These are phyloP conservation scores for Aspergillus asperescens DNA, from an alignment of 495 filamentous ascomycete genomes.

Conservation along the genomic window DNA sequence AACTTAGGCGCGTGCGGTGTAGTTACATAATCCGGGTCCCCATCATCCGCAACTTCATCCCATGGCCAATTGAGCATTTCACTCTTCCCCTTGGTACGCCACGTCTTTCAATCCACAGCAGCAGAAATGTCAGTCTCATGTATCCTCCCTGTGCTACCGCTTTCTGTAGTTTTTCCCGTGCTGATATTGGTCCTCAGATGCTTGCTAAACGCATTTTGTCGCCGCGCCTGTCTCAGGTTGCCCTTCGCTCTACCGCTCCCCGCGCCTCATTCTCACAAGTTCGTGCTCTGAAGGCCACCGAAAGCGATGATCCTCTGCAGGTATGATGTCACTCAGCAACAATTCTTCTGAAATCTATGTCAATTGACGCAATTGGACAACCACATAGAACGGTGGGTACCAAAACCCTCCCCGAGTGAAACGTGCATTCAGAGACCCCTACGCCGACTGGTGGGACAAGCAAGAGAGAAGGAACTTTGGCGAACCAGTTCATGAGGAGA, in stretches of 20 bases:
- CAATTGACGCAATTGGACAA: conserved; percentile 15
- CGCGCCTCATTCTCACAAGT: conserved; percentile 49
- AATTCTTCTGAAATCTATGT: conserved; percentile 1
- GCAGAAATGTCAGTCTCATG: conserved; percentile 23
- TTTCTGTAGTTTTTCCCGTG: conserved; percentile 3
- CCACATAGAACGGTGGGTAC: conserved; percentile 82
- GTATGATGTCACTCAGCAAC: conserved; percentile 41
- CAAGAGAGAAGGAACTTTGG: conserved; percentile 94
- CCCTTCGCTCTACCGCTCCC: conserved; percentile 47
- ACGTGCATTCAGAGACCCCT: conserved; percentile 84
- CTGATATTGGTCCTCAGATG: conserved; percentile 48
- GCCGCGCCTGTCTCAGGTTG: conserved; percentile 43
- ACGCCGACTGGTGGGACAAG: conserved; percentile 95
- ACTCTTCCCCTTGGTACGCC: conserved; percentile 14
- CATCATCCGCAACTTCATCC: conserved; percentile 30
- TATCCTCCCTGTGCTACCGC: not conserved
- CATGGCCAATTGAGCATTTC: conserved; percentile 19
- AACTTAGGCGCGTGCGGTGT: conserved; percentile 23
- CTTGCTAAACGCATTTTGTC: conserved; percentile 56
- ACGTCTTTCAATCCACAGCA: conserved; percentile 27
- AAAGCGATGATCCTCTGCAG: conserved; percentile 71
- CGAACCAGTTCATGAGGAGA: conserved; percentile 94
- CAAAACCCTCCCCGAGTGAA: conserved; percentile 79
- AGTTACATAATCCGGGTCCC: conserved; percentile 19
- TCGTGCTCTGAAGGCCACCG: conserved; percentile 48